Evolutionary conservation across 1,284 basidiomycete species (phyloP), one percentile per base, ranked within the genome.

Genomic region (Irpex sp.): DNA sequence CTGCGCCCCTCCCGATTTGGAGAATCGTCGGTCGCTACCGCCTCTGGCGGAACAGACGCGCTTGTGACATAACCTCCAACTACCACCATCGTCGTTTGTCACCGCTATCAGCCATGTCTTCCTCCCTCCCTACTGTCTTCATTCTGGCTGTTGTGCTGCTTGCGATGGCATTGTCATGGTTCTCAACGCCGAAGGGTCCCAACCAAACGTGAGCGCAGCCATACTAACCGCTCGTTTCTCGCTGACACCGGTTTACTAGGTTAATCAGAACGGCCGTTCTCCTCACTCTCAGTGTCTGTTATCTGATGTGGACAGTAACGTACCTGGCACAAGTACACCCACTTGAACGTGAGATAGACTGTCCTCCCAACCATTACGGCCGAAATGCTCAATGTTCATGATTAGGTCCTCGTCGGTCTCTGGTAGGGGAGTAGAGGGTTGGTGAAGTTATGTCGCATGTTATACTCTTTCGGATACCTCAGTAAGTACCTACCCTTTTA

Each of bases 291-390:
- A 79, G 86, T 4, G 90, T 86, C 66, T 95, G 92, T 77, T 97
- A 95, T 78, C 83, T 97, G 68, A 91, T 97, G 89, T 97, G 95
- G 95, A 90, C 90, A 75, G 86, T 96, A 72, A 95, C 95, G 5
- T 97, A 96, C 75, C 82, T 97, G 71, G 93, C 93, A 0, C 95
- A 97, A 74, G 76, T 97, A 58, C 88, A 97, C 73, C 95, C 95
- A 55, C 81, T 97, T 61, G 88, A 96, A 72, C 78, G 95, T 96
- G 65, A 67, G 87, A n/a, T 50, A 50, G n/a, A 8, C 7, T 50
- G 17, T 19, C 13, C 13, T 50, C 17, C 19, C 17, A 50, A 8
- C 13, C 17, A n/a, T 8, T 50, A 19, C 17, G 26, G 26, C 11
- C 19, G 19, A 50, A 15, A 15, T 43, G 39, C 39, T 43, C 13